Conservation (phyloP, 2,329 filamentous ascomycete genomes). For the Ceratocystis lukuohia region DNA sequence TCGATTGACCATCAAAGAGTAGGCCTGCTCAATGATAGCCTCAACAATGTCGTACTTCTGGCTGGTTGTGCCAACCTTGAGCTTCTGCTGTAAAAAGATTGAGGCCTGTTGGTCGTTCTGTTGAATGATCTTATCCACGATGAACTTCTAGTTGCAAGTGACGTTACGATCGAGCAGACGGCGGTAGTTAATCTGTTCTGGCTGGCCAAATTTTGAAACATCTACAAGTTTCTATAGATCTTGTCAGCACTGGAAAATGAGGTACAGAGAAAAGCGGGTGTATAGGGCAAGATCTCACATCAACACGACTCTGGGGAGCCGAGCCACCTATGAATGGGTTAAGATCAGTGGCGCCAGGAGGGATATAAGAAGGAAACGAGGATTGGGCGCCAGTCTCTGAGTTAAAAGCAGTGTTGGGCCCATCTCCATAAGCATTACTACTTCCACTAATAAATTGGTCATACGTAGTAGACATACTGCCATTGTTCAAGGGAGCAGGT, state of each 20-base stretch:
- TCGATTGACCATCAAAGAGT: conserved; percentile 92
- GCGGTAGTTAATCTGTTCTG: conserved; percentile 91
- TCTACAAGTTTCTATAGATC: conserved; percentile 5
- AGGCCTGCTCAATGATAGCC: conserved; percentile 87
- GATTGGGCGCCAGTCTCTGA: background rate
- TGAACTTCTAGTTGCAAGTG: conserved; percentile 98
- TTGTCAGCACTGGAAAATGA: background rate
- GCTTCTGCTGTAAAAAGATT: conserved; percentile 96
- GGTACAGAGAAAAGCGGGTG: background rate
- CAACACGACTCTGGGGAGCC: conserved; percentile 4
- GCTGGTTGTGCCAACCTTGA: conserved; percentile 87
- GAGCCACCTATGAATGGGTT: background rate
- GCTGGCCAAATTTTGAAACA: conserved; percentile 25
- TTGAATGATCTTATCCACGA: conserved; percentile 98
- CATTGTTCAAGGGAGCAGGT: conserved; percentile 5
- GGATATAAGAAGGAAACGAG: conserved; percentile 3
- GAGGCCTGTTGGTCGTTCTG: conserved; percentile 99
- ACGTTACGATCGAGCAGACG: conserved; percentile 89
- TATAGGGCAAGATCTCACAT: conserved; percentile 4
- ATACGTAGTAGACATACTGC: background rate
- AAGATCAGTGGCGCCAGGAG: background rate
- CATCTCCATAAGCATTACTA: background rate
- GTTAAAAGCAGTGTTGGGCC: background rate
- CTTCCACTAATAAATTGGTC: conserved; percentile 4
- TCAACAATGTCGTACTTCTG: conserved; percentile 98